phyloP scores from a whole-genome alignment of 2,329 filamentous ascomycete species.

The Phaeosphaeria sp. region DNA sequence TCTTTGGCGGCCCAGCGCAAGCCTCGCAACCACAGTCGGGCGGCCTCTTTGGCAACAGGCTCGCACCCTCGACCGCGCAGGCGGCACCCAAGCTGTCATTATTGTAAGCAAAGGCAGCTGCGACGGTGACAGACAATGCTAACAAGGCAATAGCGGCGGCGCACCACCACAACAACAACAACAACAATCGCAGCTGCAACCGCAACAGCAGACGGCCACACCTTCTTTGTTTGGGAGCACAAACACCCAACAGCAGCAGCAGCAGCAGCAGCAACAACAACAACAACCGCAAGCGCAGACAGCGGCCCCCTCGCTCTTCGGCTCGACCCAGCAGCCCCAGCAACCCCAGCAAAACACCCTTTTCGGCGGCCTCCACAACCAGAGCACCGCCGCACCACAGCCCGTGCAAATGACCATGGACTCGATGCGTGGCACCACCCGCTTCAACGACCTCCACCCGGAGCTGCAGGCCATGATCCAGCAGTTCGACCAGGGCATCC shows the following conservation, averaged over 20 bases:
- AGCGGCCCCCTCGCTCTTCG: slow-evolving; percentile 39
- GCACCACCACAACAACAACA: too few species aligned
- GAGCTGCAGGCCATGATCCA: slow-evolving; percentile 81
- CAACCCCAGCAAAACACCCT: slow-evolving; percentile 38
- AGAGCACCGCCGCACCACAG: slow-evolving; percentile 37
- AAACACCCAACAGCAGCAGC: not conserved
- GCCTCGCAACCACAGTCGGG: slow-evolving; percentile 34
- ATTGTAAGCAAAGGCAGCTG: slow-evolving; percentile 40
- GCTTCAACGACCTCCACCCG: slow-evolving; percentile 88
- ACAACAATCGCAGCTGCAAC: too few species aligned
- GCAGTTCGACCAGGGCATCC: slow-evolving; percentile 78
- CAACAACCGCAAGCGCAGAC: slow-evolving; percentile 2
- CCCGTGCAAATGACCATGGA: slow-evolving; percentile 50
- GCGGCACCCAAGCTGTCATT: slow-evolving; percentile 42
- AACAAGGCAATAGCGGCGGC: slow-evolving; percentile 20
- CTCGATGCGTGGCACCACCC: slow-evolving; percentile 83
- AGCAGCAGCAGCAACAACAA: not conserved
- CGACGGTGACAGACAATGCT: slow-evolving; percentile 23
- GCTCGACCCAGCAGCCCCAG: slow-evolving; percentile 39
- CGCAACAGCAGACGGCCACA: not conserved
- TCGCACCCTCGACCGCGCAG: slow-evolving; percentile 36
- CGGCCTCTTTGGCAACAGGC: slow-evolving; percentile 43
- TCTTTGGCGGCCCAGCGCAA: slow-evolving; percentile 39
- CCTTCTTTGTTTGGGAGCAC: slow-evolving; percentile 2
- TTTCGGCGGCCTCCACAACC: slow-evolving; percentile 41